These are phyloP conservation scores for Phytopythium sindhum DNA, from an alignment of 352 stramenopile species.

Conservation along the genomic window DNA sequence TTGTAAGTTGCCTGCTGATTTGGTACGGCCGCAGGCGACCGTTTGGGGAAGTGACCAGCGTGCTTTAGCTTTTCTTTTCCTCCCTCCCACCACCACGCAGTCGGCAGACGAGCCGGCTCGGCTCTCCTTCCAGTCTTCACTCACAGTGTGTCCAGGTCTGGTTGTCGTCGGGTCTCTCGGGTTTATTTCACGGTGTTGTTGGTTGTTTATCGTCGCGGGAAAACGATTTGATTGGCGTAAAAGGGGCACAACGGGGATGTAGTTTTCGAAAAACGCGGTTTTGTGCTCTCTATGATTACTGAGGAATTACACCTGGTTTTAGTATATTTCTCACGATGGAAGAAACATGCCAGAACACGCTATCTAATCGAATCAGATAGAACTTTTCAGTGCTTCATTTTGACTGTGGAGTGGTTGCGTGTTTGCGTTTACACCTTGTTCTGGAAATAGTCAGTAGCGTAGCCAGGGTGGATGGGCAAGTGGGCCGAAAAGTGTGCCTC, in stretches of 20 bases:
- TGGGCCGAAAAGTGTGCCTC: background rate
- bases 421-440: background rate
- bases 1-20: background rate
- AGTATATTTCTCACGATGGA: background rate
- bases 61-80: background rate
- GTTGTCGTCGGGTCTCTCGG: too few relatives aligned
- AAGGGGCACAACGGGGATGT: background rate
- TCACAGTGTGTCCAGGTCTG: background rate
- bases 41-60: background rate
- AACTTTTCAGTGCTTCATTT: background rate
- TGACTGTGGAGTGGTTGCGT: background rate
- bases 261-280: background rate
- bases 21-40: background rate
- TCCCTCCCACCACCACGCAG: background rate
- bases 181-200: background rate
- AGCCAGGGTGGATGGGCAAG: constrained; percentile 2
- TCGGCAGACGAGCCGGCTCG: background rate
- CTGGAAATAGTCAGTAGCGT: constrained; percentile 1
- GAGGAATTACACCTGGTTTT: background rate
- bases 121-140: background rate
- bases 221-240: constrained; percentile 1
- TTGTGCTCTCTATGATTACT: background rate
- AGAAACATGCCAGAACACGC: background rate
- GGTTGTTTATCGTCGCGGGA: background rate
- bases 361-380: background rate